Evolutionary conservation across 768 basidiomycete genomes (phyloP).

Genomic region (Leccinum boreale): DNA sequence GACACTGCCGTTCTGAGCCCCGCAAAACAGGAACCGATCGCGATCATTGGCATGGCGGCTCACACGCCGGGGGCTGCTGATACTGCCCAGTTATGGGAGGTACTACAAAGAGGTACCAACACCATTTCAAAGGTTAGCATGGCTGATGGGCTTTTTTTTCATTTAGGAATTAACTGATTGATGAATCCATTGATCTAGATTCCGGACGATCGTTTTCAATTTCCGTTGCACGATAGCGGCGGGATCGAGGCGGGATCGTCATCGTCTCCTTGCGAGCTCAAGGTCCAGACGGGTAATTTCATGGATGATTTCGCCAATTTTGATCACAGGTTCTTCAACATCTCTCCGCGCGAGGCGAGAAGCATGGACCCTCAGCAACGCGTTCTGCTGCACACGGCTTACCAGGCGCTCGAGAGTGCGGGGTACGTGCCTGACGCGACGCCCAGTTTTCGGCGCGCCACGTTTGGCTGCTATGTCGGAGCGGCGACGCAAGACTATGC

Average conservation of each 20-base stretch:
- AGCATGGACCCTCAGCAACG: constrained; percentile 79
- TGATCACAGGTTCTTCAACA: constrained; percentile 69
- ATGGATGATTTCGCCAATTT: constrained; percentile 54
- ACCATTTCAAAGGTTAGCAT: constrained; percentile 52
- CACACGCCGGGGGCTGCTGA: constrained; percentile 49
- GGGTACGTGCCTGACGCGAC: constrained; percentile 66
- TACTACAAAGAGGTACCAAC: constrained; percentile 54
- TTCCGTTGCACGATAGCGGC: constrained; percentile 37
- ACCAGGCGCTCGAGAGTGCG: constrained; percentile 66
- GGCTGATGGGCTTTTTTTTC: background rate
- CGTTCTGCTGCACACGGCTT: constrained; percentile 60
- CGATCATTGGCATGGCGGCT: constrained; percentile 70
- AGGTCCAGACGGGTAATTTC: constrained; percentile 62
- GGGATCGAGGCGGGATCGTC: constrained; percentile 18
- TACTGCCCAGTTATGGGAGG: constrained; percentile 50
- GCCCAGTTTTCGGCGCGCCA: constrained; percentile 46
- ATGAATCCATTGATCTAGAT: constrained; percentile 41
- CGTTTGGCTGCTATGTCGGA: constrained; percentile 67
- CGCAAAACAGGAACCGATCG: constrained; percentile 50
- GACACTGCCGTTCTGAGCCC: background rate
- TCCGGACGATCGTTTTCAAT: constrained; percentile 54
- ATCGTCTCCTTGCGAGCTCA: constrained; percentile 39
- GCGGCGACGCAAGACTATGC: constrained; percentile 67
- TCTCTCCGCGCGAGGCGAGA: constrained; percentile 70
- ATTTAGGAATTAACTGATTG: background rate